Evolutionary conservation across 1,284 basidiomycete species (phyloP), one percentile per base, ranked within the genome.

Genomic region (Trichosporon sp.): DNA sequence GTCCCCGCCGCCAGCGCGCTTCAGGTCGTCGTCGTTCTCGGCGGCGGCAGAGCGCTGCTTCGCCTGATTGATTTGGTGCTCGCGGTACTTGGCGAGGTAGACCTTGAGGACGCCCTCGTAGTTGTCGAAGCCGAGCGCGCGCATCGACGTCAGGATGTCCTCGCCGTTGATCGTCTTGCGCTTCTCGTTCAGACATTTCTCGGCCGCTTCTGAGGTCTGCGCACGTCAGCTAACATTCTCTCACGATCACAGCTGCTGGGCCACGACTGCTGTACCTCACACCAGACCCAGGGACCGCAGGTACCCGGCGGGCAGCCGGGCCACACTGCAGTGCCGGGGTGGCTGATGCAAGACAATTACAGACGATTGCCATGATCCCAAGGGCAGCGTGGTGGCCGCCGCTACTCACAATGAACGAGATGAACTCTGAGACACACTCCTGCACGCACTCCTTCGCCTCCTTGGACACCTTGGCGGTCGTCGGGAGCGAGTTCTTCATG

Each of bases 401-500:
- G 62, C 13, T n/a, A 81, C 82, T 71, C 65, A 84, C 83, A 81
- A 98, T 92, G 85, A 97, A 98, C 76, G 89, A 90, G 81, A 98
- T 97, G 84, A 96, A 95, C 85, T 98, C 95, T 51, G 91, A 94
- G 64, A 96, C 93, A 83, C 93, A 96, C 83, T 96, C 93, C 83
- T 97, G 95, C 62, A 97, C 92, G 82, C 92, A 94, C 83, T 97
- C 94, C 81, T 98, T 98, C 27, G 95, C 93, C 83, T 97, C 95
- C 81, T 96, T 96, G 2, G 93, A 92, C 75, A 98, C 95, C 84
- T 98, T 98, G 23, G 94, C 93, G n/a, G 92, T 92, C 1, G 89
- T 86, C 0, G 95, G 95, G 2, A 98, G 89, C 2, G 91, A 87
- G 38, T 89, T 85, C 80, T 97, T 97, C 95, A 98, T 98, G 77